Base-by-base conservation (phyloP, 495 filamentous ascomycete genomes). In the Xylaria acuta region DNA sequence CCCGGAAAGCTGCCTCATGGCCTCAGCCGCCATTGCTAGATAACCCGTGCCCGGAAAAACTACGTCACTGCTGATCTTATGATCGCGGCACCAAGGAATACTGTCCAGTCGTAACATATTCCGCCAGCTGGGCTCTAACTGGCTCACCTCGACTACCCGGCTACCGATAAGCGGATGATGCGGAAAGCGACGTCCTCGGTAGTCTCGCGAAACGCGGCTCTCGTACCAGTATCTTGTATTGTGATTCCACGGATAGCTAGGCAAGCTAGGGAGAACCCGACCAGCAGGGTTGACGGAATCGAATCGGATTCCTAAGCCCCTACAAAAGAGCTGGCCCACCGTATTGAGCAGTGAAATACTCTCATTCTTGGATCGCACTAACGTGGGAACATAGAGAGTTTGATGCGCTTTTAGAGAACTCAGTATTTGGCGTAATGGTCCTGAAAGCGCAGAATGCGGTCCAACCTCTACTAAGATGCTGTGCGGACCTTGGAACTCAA, bases 241-340 rank as follows among this genome's bases (percentile, higher is more conserved):
- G 49, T 84, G 81, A 11, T 87, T 67, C 87, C 87, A 90, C 0
- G 85, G 80, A 56, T 90, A 90, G 3, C 75, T 36, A n/a, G 82
- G 84, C 22, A 89, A 72, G n/a, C 84, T 80, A 5, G 77, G 20
- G 0, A 88, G 51, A 3, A 79, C 69, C 22, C 72, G 74, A 11
- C 79, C 81, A 0, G 1, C 8, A 3, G 70, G 71, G 32, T 36
- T 76, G 2, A 83, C 6, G 0, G 18, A 27, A 0, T 70, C 3
- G 9, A 79, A 70, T 3, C 77, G 34, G 14, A 84, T 30, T 0
- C 2, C 1, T 0, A 77, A 34, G 0, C 75, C 78, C 1, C 69
- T 64, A 2, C 73, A 43, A 53, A 73, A 79, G 0, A 80, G 60
- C 18, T 80, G 59, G 1, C 83, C 84, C 16, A 63, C 64, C 6